Evolutionary conservation across 805 yeast genomes (phyloP).

Genomic region (Candida odintsovae): DNA sequence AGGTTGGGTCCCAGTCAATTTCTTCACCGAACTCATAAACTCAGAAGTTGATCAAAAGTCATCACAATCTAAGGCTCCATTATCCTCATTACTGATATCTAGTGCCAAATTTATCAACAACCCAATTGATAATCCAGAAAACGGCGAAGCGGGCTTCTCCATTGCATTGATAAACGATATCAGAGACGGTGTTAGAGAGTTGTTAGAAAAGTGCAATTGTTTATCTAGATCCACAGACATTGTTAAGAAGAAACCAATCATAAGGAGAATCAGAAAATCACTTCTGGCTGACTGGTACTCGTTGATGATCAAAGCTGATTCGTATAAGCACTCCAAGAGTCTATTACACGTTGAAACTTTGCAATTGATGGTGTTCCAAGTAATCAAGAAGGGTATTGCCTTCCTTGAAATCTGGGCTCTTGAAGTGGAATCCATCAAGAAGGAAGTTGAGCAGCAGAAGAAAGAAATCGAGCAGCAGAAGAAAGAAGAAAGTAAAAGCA

Average conservation of each 20-base stretch:
- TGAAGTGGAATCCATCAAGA: conserved; percentile 43
- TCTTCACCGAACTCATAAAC: conserved; percentile 46
- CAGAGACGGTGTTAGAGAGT: conserved; percentile 63
- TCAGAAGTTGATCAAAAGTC: conserved; percentile 12
- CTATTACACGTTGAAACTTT: conserved; percentile 54
- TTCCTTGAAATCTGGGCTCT: conserved; percentile 70
- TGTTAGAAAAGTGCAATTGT: conserved; percentile 65
- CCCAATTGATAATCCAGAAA: conserved; percentile 45
- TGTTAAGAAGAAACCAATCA: conserved; percentile 55
- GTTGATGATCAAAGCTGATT: conserved; percentile 69
- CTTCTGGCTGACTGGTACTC: conserved; percentile 78
- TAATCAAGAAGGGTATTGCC: conserved; percentile 54
- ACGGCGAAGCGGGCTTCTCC: conserved; percentile 24
- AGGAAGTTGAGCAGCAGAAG: conserved; percentile 8
- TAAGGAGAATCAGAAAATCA: conserved; percentile 60
- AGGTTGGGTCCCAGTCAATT: conserved; percentile 87
- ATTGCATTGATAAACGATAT: conserved; percentile 46
- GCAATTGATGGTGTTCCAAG: conserved; percentile 60
- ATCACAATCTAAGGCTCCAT: conserved; percentile 37
- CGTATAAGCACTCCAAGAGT: conserved; percentile 59
- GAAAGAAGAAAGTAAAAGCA: conserved; percentile 2
- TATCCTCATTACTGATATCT: conserved; percentile 50
- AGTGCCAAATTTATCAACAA: conserved; percentile 62
- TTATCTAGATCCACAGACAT: conserved; percentile 68
- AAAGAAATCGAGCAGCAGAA: neutral